Evolutionary conservation across 2,329 filamentous ascomycete genomes (phyloP).

Genomic region (Paraphaeosphaeria minitans): DNA sequence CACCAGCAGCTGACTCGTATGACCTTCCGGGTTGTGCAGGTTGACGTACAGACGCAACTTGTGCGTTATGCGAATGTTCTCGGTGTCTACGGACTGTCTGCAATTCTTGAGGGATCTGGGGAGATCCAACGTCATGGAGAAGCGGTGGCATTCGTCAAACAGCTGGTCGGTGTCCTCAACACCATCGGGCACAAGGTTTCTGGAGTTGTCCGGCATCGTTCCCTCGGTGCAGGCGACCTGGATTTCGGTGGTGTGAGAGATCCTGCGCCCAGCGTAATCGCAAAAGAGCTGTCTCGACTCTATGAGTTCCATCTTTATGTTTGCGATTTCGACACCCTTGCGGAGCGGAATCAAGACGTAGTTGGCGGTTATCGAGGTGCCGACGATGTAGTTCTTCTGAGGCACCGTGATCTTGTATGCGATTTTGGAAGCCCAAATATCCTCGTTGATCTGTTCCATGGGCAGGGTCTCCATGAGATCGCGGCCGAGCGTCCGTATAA

Average conservation of each 20-base stretch:
- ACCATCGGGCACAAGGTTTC: constrained; percentile 33
- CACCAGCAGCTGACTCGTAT: constrained; percentile 90
- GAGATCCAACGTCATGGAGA: constrained; percentile 66
- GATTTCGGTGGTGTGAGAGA: constrained; percentile 36
- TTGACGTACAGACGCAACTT: constrained; percentile 91
- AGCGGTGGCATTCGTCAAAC: constrained; percentile 64
- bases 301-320: constrained; percentile 77
- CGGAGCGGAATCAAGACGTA: constrained; percentile 86
- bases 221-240: constrained; percentile 42
- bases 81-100: constrained; percentile 85
- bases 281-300: constrained; percentile 58
- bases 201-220: constrained; percentile 43
- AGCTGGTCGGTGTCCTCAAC: constrained; percentile 45
- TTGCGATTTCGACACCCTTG: constrained; percentile 86
- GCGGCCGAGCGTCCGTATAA: constrained; percentile 55
- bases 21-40: constrained; percentile 91
- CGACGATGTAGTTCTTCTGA: constrained; percentile 92
- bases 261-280: constrained; percentile 51
- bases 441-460: constrained; percentile 74
- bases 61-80: constrained; percentile 89
- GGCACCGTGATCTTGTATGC: constrained; percentile 94
- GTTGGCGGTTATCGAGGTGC: constrained; percentile 81
- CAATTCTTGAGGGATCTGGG: constrained; percentile 83
- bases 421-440: constrained; percentile 97
- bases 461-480: constrained; percentile 72